phyloP scores from a whole-genome alignment of 2,329 filamentous ascomycete species.

The Clarireedia homoeocarpa region DNA sequence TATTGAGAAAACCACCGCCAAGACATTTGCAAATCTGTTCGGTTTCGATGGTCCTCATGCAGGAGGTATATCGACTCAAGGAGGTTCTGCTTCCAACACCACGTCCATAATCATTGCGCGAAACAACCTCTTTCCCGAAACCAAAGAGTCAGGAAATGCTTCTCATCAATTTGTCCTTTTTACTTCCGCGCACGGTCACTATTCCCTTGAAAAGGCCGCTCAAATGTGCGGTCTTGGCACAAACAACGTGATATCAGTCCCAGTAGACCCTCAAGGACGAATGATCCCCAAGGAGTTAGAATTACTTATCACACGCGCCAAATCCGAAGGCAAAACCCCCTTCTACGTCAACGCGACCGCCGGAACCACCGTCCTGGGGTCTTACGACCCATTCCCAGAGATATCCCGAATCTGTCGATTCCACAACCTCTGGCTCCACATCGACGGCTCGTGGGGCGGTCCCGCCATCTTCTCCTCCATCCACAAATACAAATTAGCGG shows the following conservation, averaged over 20 bases:
- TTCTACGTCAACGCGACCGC: constrained; percentile 95
- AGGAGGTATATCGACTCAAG: constrained; percentile 65
- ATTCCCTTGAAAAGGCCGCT: constrained; percentile 91
- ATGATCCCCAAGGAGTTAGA: constrained; percentile 65
- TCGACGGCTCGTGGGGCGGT: constrained; percentile 90
- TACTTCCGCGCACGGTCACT: constrained; percentile 85
- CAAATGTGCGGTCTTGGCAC: constrained; percentile 80
- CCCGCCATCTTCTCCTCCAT: constrained; percentile 67
- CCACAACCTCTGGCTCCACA: constrained; percentile 80
- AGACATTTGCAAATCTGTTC: constrained; percentile 66
- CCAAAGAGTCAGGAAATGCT: constrained; percentile 65
- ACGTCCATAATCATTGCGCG: constrained; percentile 81
- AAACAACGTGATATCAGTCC: constrained; percentile 62
- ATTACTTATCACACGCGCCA: constrained; percentile 51
- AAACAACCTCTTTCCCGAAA: constrained; percentile 74
- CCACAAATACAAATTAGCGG: constrained; percentile 57
- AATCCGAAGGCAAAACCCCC: constrained; percentile 64
- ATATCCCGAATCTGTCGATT: constrained; percentile 64
- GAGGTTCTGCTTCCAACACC: constrained; percentile 77
- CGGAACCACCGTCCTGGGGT: constrained; percentile 86
- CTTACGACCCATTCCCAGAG: constrained; percentile 70
- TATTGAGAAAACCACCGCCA: constrained; percentile 77
- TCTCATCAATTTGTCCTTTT: constrained; percentile 67
- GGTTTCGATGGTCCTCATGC: constrained; percentile 61
- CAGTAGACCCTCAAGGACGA: constrained; percentile 62